These are phyloP conservation scores for Asterella californica DNA, from an alignment of 225 moss, liverwort and hornwort species.

Conservation along the genomic window DNA sequence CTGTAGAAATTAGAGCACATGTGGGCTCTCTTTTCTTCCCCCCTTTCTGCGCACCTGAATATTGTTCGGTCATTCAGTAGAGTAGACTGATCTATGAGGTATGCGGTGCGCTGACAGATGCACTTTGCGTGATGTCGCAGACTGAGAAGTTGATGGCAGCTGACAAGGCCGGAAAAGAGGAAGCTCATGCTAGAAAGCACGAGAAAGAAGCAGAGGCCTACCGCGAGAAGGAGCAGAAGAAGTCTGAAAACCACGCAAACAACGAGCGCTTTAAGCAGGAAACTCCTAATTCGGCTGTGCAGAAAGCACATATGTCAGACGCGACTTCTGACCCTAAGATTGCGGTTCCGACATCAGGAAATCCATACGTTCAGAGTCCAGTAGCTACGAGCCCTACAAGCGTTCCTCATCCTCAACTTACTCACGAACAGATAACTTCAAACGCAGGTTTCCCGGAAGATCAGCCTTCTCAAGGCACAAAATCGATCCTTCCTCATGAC, in stretches of 20 bases:
- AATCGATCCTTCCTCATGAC: neutral
- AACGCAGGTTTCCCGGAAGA: neutral
- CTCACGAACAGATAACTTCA: neutral
- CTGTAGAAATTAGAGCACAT: neutral
- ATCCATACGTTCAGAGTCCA: slow-evolving; percentile 5
- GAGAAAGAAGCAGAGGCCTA: slow-evolving; percentile 8
- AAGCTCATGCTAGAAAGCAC: slow-evolving; percentile 14
- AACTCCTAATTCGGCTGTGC: neutral
- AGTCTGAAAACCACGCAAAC: neutral
- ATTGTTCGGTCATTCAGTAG: neutral
- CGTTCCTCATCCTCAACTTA: neutral
- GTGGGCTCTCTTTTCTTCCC: neutral
- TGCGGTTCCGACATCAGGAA: neutral
- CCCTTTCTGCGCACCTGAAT: neutral
- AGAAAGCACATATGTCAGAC: neutral
- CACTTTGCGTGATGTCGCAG: neutral
- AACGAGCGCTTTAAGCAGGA: neutral
- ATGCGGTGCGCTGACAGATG: too few relatives aligned
- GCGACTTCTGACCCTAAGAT: neutral
- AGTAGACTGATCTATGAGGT: neutral
- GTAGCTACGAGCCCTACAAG: neutral
- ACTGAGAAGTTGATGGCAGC: slow-evolving; percentile 1
- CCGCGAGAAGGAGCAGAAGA: neutral
- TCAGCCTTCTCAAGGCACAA: neutral
- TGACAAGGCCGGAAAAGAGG: slow-evolving; percentile 8